Conservation (phyloP, 345 rosid genomes). For the Dimocarpus longan region DNA sequence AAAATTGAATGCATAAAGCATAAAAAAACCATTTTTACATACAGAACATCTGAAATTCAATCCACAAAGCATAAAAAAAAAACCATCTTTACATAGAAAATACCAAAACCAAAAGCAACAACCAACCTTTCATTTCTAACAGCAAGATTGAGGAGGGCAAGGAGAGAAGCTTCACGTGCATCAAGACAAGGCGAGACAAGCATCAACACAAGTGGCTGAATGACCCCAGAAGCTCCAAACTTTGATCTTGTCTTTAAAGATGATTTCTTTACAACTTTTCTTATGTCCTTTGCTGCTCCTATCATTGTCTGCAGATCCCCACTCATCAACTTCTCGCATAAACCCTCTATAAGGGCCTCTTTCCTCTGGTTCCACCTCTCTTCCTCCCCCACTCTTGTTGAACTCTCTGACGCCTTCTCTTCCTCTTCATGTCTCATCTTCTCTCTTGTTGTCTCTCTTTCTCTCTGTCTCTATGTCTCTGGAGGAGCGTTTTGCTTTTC, state of each 20-base stretch:
- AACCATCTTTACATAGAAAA: background rate
- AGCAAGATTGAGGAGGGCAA: conserved; percentile 80
- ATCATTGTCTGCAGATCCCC: conserved; percentile 67
- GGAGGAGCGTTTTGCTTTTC: conserved; percentile 3
- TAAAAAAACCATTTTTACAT: background rate
- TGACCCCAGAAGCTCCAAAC: conserved; percentile 72
- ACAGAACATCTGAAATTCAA: no score
- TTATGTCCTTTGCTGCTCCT: conserved; percentile 64
- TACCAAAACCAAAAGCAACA: background rate
- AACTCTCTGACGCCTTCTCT: conserved; percentile 26
- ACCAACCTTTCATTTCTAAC: conserved; percentile 64
- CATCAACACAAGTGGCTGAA: conserved; percentile 68
- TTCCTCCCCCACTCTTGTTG: conserved; percentile 28
- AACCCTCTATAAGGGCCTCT: conserved; percentile 44
- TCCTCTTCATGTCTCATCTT: conserved; percentile 35
- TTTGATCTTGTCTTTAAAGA: conserved; percentile 61
- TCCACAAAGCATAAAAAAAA: background rate
- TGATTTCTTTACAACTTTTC: conserved; percentile 57
- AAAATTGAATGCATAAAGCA: background rate
- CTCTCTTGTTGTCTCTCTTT: conserved; percentile 5
- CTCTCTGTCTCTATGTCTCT: background rate
- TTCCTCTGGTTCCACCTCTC: conserved; percentile 51
- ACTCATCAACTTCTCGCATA: conserved; percentile 49
- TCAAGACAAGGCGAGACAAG: conserved; percentile 57
- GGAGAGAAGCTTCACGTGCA: conserved; percentile 72